Percentiles rank a stretch among this genome's conserved stretches.
These are phyloP conservation scores for Penicillium bovifimosum DNA, from an alignment of 495 filamentous ascomycete genomes.

Conservation along the genomic window DNA sequence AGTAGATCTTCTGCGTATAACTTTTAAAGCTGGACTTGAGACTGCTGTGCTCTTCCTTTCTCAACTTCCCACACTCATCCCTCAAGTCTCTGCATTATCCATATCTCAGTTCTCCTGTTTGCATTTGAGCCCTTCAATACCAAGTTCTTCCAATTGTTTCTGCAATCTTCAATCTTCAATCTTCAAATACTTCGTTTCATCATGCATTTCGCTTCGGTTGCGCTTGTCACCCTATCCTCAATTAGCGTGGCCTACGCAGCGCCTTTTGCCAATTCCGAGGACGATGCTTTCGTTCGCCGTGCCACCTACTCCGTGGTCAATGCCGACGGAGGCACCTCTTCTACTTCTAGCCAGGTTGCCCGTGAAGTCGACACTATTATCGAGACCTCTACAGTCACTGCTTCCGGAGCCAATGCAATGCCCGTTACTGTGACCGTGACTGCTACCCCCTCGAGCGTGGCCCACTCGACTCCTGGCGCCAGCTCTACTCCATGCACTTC, in stretches of 20 bases:
- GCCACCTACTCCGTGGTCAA: slow-evolving; percentile 44
- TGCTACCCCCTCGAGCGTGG: slow-evolving; percentile 16
- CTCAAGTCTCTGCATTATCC: background rate
- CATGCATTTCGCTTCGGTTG: slow-evolving; percentile 33
- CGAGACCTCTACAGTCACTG: slow-evolving; percentile 23
- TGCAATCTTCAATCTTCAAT: background rate
- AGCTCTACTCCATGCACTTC: slow-evolving; percentile 13
- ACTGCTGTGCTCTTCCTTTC: background rate
- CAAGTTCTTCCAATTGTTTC: background rate
- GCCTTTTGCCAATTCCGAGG: slow-evolving; percentile 27
- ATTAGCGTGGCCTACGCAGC: slow-evolving; percentile 28
- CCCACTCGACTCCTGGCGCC: slow-evolving; percentile 9
- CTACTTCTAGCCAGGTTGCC: slow-evolving; percentile 20
- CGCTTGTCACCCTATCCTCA: slow-evolving; percentile 29
- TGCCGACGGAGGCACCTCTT: slow-evolving; percentile 34
- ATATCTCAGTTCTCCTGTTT: background rate
- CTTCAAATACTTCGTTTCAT: slow-evolving; percentile 1
- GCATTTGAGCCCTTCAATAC: background rate
- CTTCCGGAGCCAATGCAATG: slow-evolving; percentile 18
- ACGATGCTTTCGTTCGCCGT: slow-evolving; percentile 28
- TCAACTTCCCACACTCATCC: slow-evolving; percentile 1
- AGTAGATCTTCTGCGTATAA: background rate
- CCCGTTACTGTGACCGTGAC: slow-evolving; percentile 33
- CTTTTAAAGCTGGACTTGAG: slow-evolving; percentile 19
- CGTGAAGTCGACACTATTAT: slow-evolving; percentile 30